Conservation (phyloP, 108 stramenopile species). For the Skeletonema potamos region DNA sequence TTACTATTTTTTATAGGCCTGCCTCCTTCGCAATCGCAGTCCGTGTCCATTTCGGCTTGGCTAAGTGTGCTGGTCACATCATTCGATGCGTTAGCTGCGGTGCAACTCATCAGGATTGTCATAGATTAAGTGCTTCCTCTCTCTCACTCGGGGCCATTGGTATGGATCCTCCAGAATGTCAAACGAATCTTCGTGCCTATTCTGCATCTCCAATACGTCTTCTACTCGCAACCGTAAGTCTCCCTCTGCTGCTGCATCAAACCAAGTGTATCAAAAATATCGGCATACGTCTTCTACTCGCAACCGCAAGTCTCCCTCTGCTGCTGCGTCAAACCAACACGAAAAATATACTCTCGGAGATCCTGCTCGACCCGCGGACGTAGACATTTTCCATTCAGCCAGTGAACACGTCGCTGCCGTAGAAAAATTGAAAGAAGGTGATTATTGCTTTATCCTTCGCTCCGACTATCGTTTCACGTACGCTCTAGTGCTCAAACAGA, state of each 20-base stretch:
- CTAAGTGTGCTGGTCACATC: too few relatives aligned
- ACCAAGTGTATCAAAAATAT: background rate
- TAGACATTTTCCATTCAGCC: background rate
- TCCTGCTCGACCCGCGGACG: background rate
- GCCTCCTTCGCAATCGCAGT: too few relatives aligned
- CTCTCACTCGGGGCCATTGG: too few relatives aligned
- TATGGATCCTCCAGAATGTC: background rate
- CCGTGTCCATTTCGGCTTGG: too few relatives aligned
- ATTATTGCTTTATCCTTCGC: background rate
- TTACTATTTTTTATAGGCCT: too few relatives aligned
- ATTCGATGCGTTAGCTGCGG: too few relatives aligned
- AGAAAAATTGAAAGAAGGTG: background rate
- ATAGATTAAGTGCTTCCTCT: too few relatives aligned
- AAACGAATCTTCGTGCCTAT: background rate
- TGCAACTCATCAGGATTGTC: too few relatives aligned
- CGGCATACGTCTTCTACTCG: background rate
- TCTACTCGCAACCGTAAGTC: background rate
- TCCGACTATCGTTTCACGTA: background rate
- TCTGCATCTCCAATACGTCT: background rate
- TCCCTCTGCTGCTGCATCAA: background rate
- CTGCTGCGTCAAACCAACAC: background rate
- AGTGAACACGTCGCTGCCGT: background rate
- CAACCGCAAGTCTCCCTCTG: background rate
- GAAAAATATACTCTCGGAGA: background rate
- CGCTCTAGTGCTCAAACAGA: background rate